phyloP scores from a whole-genome alignment of 805 yeast genomes.

The Suhomyces faveliae region DNA sequence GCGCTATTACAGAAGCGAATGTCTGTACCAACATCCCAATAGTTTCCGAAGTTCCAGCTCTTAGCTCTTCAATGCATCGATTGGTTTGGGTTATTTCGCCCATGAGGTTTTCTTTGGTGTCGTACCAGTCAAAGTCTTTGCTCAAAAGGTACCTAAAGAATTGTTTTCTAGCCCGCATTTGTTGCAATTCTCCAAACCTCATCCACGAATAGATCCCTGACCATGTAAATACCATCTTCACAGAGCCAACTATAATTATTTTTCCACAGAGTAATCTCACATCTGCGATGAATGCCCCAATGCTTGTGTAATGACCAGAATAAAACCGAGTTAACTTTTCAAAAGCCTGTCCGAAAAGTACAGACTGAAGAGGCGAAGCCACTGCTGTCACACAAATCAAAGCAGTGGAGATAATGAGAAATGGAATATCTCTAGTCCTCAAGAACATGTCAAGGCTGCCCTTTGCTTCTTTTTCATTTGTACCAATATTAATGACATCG shows the following conservation, averaged over 20 bases:
- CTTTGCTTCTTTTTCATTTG: not conserved
- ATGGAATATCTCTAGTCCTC: constrained; percentile 20
- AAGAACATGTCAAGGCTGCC: constrained; percentile 22
- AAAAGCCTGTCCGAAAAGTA: constrained; percentile 67
- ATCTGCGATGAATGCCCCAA: constrained; percentile 27
- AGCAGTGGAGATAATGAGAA: constrained; percentile 19
- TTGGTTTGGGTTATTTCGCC: constrained; percentile 68
- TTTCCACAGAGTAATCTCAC: constrained; percentile 27
- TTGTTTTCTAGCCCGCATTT: constrained; percentile 48
- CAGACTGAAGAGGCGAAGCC: constrained; percentile 59
- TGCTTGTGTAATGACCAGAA: constrained; percentile 27
- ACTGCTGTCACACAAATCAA: constrained; percentile 53
- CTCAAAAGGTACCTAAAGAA: constrained; percentile 47
- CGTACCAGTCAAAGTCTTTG: constrained; percentile 62
- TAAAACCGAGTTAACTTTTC: constrained; percentile 28
- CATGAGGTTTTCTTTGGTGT: constrained; percentile 48
- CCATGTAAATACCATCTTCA: constrained; percentile 44
- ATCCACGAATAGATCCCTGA: constrained; percentile 60
- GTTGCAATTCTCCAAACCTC: constrained; percentile 70
- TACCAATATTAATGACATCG: not conserved
- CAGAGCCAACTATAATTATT: constrained; percentile 34
- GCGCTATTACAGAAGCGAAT: constrained; percentile 50
- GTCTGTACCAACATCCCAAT: constrained; percentile 57
- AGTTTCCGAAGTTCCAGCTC: constrained; percentile 67
- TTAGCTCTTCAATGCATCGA: constrained; percentile 70